Evolutionary conservation across 176 grass and related monocot genomes (phyloP).

Genomic region (Hordeum vulgare): DNA sequence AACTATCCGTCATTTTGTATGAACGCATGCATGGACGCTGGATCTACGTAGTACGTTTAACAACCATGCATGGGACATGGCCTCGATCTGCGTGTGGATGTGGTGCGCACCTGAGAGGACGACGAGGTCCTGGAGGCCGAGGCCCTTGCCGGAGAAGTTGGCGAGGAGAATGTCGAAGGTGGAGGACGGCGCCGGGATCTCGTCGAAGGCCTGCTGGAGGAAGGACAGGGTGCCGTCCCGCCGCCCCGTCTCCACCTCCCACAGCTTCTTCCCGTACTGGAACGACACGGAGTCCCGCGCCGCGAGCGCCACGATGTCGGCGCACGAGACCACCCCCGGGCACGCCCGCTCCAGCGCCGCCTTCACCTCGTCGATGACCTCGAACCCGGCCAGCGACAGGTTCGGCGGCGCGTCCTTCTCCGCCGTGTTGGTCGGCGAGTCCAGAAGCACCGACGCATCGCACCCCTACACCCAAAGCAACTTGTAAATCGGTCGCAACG

Average conservation of each 20-base stretch:
- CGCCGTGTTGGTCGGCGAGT: constrained; percentile 30
- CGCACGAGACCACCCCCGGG: constrained; percentile 35
- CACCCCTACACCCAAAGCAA: constrained; percentile 19
- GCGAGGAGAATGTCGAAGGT: constrained; percentile 27
- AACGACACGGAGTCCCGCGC: constrained; percentile 36
- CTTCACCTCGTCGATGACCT: constrained; percentile 60
- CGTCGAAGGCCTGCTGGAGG: background rate
- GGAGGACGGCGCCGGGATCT: constrained; percentile 30
- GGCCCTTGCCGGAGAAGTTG: constrained; percentile 33
- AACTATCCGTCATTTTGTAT: background rate
- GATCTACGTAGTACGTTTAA: background rate
- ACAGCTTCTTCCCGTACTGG: constrained; percentile 35
- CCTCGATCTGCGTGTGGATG: too few relatives aligned
- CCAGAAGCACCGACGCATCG: constrained; percentile 54
- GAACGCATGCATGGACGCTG: background rate
- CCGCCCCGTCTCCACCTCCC: constrained; percentile 49
- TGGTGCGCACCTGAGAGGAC: constrained; percentile 37
- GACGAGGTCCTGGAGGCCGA: constrained; percentile 47
- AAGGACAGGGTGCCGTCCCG: constrained; percentile 38
- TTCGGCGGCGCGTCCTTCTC: constrained; percentile 52
- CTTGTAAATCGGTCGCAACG: background rate
- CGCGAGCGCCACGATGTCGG: constrained; percentile 38
- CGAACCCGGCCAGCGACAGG: constrained; percentile 29
- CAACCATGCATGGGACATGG: too few relatives aligned
- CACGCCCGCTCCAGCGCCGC: constrained; percentile 17